phyloP scores from a whole-genome alignment of 2,329 filamentous ascomycete species.

The Didymella arachidicola region DNA sequence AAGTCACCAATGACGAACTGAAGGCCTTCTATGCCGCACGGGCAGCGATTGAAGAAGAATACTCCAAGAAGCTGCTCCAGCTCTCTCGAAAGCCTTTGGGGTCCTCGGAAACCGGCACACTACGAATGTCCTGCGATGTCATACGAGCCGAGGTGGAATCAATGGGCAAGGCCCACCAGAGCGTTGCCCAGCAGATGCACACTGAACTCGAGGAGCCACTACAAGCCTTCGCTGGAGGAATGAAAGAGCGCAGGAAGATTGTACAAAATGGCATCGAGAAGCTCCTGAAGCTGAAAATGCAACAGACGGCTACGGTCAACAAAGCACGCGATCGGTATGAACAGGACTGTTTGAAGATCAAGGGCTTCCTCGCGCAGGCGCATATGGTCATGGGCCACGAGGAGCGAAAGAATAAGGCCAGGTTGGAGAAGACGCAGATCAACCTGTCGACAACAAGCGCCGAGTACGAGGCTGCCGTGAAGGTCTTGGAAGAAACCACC shows the following conservation, averaged over 20 bases:
- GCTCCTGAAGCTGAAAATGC: slow-evolving; percentile 87
- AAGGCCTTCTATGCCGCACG: slow-evolving; percentile 91
- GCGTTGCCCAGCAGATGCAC: slow-evolving; percentile 93
- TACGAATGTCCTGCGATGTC: slow-evolving; percentile 85
- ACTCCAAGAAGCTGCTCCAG: slow-evolving; percentile 84
- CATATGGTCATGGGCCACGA: slow-evolving; percentile 99
- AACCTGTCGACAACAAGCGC: slow-evolving; percentile 88
- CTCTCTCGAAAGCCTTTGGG: slow-evolving; percentile 89
- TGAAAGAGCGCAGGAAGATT: slow-evolving; percentile 97
- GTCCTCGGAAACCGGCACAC: slow-evolving; percentile 82
- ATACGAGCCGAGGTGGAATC: slow-evolving; percentile 88
- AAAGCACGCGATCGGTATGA: slow-evolving; percentile 97
- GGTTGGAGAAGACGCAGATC: slow-evolving; percentile 97
- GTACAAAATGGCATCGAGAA: slow-evolving; percentile 94
- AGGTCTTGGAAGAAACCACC: slow-evolving; percentile 93
- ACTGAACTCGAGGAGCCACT: slow-evolving; percentile 93
- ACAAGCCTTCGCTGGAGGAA: slow-evolving; percentile 86
- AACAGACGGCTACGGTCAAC: slow-evolving; percentile 89
- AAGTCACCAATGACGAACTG: slow-evolving; percentile 87
- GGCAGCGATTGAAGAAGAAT: slow-evolving; percentile 95
- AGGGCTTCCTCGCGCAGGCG: slow-evolving; percentile 96
- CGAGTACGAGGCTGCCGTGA: slow-evolving; percentile 93
- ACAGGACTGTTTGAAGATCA: slow-evolving; percentile 97
- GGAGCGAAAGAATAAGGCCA: slow-evolving; percentile 98
- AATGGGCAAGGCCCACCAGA: slow-evolving; percentile 92